phyloP scores from a whole-genome alignment of 805 yeast species.

The Pichia kluyveri region DNA sequence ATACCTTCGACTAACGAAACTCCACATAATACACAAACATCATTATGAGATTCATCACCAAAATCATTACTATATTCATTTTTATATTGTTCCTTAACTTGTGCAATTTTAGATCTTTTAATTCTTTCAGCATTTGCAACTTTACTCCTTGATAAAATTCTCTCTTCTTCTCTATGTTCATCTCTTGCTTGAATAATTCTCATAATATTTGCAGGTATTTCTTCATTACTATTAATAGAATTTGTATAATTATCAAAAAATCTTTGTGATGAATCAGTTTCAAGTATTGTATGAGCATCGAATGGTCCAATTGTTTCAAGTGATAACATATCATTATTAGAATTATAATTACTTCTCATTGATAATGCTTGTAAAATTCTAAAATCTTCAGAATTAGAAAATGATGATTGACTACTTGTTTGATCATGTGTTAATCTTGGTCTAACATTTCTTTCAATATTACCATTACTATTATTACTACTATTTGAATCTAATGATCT shows the following conservation, averaged over 20 bases:
- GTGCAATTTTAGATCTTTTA: conserved; percentile 8
- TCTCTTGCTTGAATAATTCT: conserved; percentile 20
- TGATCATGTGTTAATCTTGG: background rate
- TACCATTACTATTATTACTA: background rate
- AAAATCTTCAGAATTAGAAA: background rate
- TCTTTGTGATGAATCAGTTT: background rate
- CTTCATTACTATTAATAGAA: conserved; percentile 7
- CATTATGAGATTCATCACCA: conserved; percentile 20
- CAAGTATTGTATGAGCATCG: background rate
- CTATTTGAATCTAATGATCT: background rate
- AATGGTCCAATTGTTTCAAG: background rate
- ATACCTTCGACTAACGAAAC: conserved; percentile 66
- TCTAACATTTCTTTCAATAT: background rate
- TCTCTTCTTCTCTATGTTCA: conserved; percentile 19
- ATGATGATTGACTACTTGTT: background rate
- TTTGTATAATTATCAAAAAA: background rate
- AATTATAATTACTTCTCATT: background rate
- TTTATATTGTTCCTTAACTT: conserved; percentile 10
- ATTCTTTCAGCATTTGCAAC: conserved; percentile 15
- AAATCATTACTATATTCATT: conserved; percentile 19
- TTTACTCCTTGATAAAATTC: conserved; percentile 15
- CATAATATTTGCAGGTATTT: conserved; percentile 22
- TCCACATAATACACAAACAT: conserved; percentile 62
- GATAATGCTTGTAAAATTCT: background rate
- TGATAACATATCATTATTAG: background rate